Evolutionary conservation across 345 rosid species (phyloP).

Genomic region (Salix udensis): DNA sequence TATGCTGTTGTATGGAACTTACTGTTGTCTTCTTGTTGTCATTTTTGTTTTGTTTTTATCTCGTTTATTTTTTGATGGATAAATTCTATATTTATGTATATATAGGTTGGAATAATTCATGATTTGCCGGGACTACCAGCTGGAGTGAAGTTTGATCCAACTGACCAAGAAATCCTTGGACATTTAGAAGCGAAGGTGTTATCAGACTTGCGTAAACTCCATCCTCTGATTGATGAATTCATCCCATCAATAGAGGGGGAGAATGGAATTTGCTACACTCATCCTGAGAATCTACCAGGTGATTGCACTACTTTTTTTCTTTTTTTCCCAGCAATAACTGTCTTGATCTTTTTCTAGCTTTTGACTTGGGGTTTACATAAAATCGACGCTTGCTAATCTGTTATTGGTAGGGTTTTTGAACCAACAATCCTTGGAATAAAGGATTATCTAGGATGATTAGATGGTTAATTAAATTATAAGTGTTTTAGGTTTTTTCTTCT

Average conservation of each 20-base stretch:
- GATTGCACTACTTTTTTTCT: not conserved
- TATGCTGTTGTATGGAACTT: not conserved
- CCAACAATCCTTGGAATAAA: not conserved
- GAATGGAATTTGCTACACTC: conserved; percentile 90
- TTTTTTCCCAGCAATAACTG: too few species aligned
- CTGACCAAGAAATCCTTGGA: conserved; percentile 82
- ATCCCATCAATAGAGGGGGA: conserved; percentile 82
- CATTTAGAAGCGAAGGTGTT: conserved; percentile 75
- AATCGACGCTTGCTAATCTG: not conserved
- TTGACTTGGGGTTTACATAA: not conserved
- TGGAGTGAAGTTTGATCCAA: conserved; percentile 92
- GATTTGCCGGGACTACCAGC: conserved; percentile 88
- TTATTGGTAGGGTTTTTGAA: not conserved
- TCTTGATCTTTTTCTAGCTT: not conserved
- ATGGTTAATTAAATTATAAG: not conserved
- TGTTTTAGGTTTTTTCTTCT: not conserved
- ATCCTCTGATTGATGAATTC: conserved; percentile 83
- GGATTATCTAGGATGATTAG: not conserved
- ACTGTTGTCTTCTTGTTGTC: not conserved
- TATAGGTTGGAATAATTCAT: conserved; percentile 48
- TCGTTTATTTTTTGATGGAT: not conserved
- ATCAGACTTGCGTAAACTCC: conserved; percentile 52
- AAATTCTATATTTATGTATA: not conserved
- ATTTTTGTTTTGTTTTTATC: too few species aligned
- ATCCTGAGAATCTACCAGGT: conserved; percentile 95